These are phyloP conservation scores for Irpex sp. DNA, from an alignment of 1,284 basidiomycete species.

Conservation along the genomic window DNA sequence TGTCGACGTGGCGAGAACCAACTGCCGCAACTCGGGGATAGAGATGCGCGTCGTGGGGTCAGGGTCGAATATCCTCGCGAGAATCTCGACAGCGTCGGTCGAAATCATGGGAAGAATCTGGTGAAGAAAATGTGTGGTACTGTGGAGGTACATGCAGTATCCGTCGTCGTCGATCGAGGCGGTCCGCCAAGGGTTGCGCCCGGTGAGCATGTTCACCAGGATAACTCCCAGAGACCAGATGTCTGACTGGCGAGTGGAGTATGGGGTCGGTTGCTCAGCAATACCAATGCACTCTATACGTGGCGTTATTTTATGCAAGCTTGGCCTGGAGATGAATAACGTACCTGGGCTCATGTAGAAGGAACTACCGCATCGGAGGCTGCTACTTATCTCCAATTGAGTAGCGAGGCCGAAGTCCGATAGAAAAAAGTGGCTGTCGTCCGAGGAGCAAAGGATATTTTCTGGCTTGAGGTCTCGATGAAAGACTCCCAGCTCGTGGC, in stretches of 20 bases:
- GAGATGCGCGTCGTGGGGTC: slow-evolving; percentile 23
- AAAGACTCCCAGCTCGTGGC: slow-evolving; percentile 56
- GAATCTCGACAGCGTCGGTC: slow-evolving; percentile 31
- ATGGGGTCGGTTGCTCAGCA: slow-evolving; percentile 30
- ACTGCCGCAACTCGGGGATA: slow-evolving; percentile 22
- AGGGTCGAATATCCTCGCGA: slow-evolving; percentile 27
- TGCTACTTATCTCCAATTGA: slow-evolving; percentile 37
- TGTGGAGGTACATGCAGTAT: slow-evolving; percentile 46
- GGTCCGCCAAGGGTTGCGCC: slow-evolving; percentile 66
- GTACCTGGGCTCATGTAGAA: slow-evolving; percentile 62
- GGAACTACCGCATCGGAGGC: slow-evolving; percentile 50
- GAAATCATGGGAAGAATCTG: slow-evolving; percentile 46
- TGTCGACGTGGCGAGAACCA: slow-evolving; percentile 21
- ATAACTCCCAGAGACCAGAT: slow-evolving; percentile 71
- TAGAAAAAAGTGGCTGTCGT: slow-evolving; percentile 46
- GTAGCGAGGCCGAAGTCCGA: slow-evolving; percentile 74
- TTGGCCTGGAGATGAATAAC: slow-evolving; percentile 12
- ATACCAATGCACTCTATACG: slow-evolving; percentile 53
- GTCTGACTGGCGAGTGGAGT: slow-evolving; percentile 56
- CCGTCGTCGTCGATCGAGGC: slow-evolving; percentile 50
- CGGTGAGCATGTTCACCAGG: slow-evolving; percentile 64
- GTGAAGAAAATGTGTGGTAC: slow-evolving; percentile 41
- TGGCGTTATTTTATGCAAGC: neutral
- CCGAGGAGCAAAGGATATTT: slow-evolving; percentile 54
- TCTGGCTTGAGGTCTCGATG: slow-evolving; percentile 75